A percentile compares a stretch with the other conserved stretches of the same genome.
phyloP scores from a whole-genome alignment of 768 basidiomycete genomes.

The Paxillus ammoniavirescens region DNA sequence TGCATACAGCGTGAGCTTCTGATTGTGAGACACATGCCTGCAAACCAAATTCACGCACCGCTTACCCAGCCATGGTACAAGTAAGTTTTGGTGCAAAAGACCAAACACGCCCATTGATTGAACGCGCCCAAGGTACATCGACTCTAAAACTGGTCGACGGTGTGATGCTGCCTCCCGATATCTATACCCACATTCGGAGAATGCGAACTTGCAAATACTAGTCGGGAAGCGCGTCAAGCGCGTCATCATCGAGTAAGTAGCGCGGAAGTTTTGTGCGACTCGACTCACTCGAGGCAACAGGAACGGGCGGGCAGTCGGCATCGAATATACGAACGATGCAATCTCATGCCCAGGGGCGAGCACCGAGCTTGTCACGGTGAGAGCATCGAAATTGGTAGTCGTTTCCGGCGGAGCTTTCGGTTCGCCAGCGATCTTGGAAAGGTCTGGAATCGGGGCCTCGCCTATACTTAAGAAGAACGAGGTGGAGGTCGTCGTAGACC shows the following conservation, averaged over 20 bases:
- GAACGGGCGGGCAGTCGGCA: slow-evolving; percentile 35
- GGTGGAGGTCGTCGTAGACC: slow-evolving; percentile 32
- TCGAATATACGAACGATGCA: slow-evolving; percentile 34
- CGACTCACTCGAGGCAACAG: slow-evolving; percentile 14
- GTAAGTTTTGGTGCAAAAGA: slow-evolving; percentile 8
- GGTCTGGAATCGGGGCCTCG: slow-evolving; percentile 43
- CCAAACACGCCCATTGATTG: neutral
- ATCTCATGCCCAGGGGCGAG: slow-evolving; percentile 17
- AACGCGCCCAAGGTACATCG: slow-evolving; percentile 46
- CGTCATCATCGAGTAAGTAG: slow-evolving; percentile 35
- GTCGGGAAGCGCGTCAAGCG: slow-evolving; percentile 35
- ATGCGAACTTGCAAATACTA: slow-evolving; percentile 29
- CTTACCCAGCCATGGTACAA: slow-evolving; percentile 13
- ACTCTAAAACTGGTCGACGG: slow-evolving; percentile 36
- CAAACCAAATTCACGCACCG: neutral
- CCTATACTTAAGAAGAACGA: slow-evolving; percentile 27
- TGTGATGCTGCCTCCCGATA: slow-evolving; percentile 35
- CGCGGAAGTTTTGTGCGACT: neutral
- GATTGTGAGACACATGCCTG: neutral
- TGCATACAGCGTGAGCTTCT: slow-evolving; percentile 24
- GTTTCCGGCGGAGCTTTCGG: slow-evolving; percentile 41
- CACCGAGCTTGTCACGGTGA: slow-evolving; percentile 14
- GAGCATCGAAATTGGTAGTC: slow-evolving; percentile 36
- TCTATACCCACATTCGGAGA: slow-evolving; percentile 34
- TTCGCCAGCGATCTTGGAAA: slow-evolving; percentile 52